phyloP scores from a whole-genome alignment of 2,329 filamentous ascomycete genomes.

The Colletotrichum chrysophilum region DNA sequence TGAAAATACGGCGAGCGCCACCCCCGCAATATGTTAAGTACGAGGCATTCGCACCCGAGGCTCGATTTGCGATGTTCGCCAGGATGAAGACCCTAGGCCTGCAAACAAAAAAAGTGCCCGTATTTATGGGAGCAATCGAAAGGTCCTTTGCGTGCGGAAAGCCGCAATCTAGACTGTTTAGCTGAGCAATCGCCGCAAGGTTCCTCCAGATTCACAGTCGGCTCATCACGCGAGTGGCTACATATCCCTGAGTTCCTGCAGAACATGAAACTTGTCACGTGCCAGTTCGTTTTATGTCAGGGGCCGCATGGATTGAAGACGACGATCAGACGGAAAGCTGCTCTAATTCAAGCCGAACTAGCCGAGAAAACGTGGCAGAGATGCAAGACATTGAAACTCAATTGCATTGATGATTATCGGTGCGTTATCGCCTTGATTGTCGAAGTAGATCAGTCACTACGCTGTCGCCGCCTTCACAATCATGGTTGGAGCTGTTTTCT shows the following conservation, averaged over 20 bases:
- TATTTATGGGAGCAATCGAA: background rate
- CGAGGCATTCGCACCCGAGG: background rate
- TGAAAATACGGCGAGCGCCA: fast-evolving
- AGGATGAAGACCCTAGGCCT: background rate
- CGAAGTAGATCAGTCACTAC: background rate
- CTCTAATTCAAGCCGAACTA: background rate
- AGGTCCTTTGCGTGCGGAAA: background rate
- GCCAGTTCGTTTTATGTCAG: background rate
- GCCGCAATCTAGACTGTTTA: background rate
- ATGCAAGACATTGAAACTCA: background rate
- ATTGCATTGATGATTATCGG: background rate
- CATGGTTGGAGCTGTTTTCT: background rate
- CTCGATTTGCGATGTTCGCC: background rate
- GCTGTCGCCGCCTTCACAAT: background rate
- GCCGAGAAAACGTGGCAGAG: background rate
- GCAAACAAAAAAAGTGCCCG: background rate
- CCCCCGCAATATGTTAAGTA: background rate
- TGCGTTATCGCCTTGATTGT: background rate
- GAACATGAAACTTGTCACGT: background rate
- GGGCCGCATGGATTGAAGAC: background rate
- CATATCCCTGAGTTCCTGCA: background rate
- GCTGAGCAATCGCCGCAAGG: background rate
- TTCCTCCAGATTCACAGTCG: background rate
- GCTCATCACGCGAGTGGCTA: background rate
- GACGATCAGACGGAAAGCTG: background rate